Base-by-base conservation (phyloP, 2,329 filamentous ascomycete genomes). In the Penicillium sp. region DNA sequence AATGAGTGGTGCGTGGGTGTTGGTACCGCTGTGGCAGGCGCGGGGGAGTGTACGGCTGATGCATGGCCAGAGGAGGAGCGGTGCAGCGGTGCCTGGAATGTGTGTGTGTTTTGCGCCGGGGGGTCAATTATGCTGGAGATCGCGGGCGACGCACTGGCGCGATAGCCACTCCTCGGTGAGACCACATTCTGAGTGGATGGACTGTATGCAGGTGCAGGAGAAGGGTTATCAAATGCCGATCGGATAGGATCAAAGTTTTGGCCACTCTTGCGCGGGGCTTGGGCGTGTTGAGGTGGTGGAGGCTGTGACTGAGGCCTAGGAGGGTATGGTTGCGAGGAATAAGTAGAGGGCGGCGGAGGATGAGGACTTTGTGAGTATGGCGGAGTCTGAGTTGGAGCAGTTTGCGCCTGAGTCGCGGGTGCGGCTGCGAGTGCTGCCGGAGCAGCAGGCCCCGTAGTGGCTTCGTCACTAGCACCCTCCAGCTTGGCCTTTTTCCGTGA, bases 171-270 rank as follows among this genome's bases (percentile, higher is more conserved):
- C 63, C 68, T 78, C 69, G 64, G 67, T 11, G 73, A 74, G 6
- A 73, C 71, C n/a, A 69, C 31, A 11, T 34, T 70, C 45, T 72
- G 69, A n/a, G 71, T 64, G 16, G 74, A 66, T 22, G 70, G 72
- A 52, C 64, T 74, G 54, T 72, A 74, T 55, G 67, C 47, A 55
- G 65, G 56, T 42, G 69, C 49, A 62, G 65, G 60, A 35, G 69
- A 57, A 51, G 67, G 55, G 42, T 69, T 60, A 57, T 65, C 59
- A 37, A 79, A 86, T n/a, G 85, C 79, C 5, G 80, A 87, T 38
- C 90, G 81, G 54, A 95, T 89, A 0, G 90, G 90, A 66, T 96
- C 90, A 70, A 93, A 96, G 60, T 86, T 88, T 61, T 89, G 87
- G 35, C 89, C 85, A 60, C 86, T 86, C 11, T 84, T 83, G 40